Evolutionary conservation across 1,284 basidiomycete species (phyloP).

Genomic region (Ganoderma lucidum): DNA sequence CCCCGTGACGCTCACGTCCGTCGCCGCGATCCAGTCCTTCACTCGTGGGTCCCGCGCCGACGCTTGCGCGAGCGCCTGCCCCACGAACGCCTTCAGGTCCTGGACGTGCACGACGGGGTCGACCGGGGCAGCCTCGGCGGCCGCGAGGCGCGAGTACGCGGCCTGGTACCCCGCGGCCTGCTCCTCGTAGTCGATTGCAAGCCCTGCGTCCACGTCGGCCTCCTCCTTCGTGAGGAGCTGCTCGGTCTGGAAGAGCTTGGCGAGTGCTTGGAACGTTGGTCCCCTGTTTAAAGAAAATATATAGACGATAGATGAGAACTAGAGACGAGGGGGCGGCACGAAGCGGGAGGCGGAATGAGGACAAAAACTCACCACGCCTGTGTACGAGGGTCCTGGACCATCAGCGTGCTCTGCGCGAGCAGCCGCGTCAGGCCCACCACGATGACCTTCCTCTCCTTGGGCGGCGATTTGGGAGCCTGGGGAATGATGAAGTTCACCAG

Average conservation of each 20-base stretch:
- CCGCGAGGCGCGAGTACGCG: slow-evolving; percentile 90
- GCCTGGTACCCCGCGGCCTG: slow-evolving; percentile 92
- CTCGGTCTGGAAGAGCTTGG: slow-evolving; percentile 82
- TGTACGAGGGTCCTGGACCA: slow-evolving; percentile 71
- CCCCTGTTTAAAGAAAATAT: slow-evolving; percentile 56
- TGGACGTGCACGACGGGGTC: slow-evolving; percentile 71
- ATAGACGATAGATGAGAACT: background rate
- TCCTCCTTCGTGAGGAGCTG: slow-evolving; percentile 61
- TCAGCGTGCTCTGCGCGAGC: slow-evolving; percentile 75
- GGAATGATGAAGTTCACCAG: slow-evolving; percentile 83
- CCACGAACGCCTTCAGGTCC: slow-evolving; percentile 62
- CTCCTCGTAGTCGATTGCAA: slow-evolving; percentile 90
- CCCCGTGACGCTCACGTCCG: slow-evolving; percentile 45
- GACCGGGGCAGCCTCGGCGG: slow-evolving; percentile 64
- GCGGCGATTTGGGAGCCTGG: slow-evolving; percentile 82
- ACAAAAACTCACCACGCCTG: slow-evolving; percentile 65
- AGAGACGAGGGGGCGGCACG: background rate
- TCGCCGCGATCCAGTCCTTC: slow-evolving; percentile 47
- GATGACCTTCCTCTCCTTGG: slow-evolving; percentile 85
- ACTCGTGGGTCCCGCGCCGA: slow-evolving; percentile 43
- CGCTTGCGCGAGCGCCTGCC: slow-evolving; percentile 50
- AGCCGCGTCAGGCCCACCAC: slow-evolving; percentile 86
- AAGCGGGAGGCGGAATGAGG: no score
- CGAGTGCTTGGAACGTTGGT: slow-evolving; percentile 71
- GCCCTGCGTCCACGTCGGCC: slow-evolving; percentile 67